phyloP scores from a whole-genome alignment of 257 asterid genomes.

The Pogostemon cablin region DNA sequence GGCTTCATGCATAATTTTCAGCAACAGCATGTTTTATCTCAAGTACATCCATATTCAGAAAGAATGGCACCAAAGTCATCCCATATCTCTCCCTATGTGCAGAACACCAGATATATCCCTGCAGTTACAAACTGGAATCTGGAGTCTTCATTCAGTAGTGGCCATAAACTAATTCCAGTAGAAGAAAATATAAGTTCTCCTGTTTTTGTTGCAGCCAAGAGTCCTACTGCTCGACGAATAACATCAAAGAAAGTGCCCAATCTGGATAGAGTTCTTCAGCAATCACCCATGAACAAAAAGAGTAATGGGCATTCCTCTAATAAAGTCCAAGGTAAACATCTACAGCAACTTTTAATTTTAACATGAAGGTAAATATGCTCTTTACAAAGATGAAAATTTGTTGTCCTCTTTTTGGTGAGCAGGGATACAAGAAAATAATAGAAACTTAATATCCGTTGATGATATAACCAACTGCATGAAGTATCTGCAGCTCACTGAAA shows the following conservation, averaged over 20 bases:
- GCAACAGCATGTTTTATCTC: conserved; percentile 38
- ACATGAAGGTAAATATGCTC: conserved; percentile 19
- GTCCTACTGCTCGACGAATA: conserved; percentile 36
- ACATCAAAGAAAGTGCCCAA: conserved; percentile 39
- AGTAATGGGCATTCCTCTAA: conserved; percentile 38
- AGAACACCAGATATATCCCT: conserved; percentile 35
- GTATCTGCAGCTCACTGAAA: conserved; percentile 44
- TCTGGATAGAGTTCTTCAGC: conserved; percentile 37
- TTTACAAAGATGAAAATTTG: conserved; percentile 17
- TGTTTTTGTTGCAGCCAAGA: conserved; percentile 32
- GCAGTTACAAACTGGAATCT: conserved; percentile 39
- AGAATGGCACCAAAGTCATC: conserved; percentile 37
- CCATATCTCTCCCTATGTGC: conserved; percentile 31
- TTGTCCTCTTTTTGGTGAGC: conserved; percentile 29
- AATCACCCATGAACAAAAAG: conserved; percentile 37
- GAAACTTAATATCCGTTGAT: conserved; percentile 41
- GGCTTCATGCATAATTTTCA: conserved; percentile 37
- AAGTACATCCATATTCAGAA: conserved; percentile 39
- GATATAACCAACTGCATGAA: conserved; percentile 45
- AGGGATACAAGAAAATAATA: conserved; percentile 47
- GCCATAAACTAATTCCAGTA: conserved; percentile 31
- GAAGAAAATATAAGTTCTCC: conserved; percentile 39
- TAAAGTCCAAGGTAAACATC: conserved; percentile 55
- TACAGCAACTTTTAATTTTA: conserved; percentile 15
- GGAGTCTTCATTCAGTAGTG: conserved; percentile 38